These are phyloP conservation scores for Phytophthora tubulina DNA, from an alignment of 352 stramenopile species.

Conservation along the genomic window DNA sequence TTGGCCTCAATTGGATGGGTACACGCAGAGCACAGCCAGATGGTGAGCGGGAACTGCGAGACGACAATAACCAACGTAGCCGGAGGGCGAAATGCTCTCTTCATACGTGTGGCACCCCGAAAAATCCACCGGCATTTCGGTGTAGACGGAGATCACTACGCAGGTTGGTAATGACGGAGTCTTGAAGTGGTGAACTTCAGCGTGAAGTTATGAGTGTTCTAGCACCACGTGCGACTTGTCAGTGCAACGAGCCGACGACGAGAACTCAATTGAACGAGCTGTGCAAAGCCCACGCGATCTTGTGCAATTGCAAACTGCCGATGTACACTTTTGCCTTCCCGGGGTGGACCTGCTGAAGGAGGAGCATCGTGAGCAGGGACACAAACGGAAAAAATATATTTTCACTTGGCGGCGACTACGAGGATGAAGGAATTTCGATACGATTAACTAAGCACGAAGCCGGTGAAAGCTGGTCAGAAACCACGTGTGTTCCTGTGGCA, in stretches of 20 bases:
- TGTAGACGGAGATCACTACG: constrained; percentile 6
- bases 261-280: constrained; percentile 29
- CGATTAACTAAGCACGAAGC: constrained; percentile 37
- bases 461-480: constrained; percentile 77
- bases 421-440: neutral
- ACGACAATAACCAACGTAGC: constrained; percentile 14
- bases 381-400: neutral
- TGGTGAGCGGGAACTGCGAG: constrained; percentile 27
- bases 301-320: constrained; percentile 17
- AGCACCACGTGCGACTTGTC: constrained; percentile 23
- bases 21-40: constrained; percentile 17
- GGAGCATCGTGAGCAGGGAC: neutral
- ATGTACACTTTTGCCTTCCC: constrained; percentile 27
- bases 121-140: constrained; percentile 41
- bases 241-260: constrained; percentile 26
- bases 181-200: constrained; percentile 7
- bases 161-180: neutral
- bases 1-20: neutral
- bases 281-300: constrained; percentile 26
- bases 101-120: constrained; percentile 15
- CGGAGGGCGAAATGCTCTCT: neutral
- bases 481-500: constrained; percentile 59
- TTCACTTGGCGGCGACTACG: too few species aligned
- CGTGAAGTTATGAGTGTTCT: neutral
- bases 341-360: too few species aligned